Conservation (phyloP, 768 basidiomycete genomes). For the Suillus occidentalis region DNA sequence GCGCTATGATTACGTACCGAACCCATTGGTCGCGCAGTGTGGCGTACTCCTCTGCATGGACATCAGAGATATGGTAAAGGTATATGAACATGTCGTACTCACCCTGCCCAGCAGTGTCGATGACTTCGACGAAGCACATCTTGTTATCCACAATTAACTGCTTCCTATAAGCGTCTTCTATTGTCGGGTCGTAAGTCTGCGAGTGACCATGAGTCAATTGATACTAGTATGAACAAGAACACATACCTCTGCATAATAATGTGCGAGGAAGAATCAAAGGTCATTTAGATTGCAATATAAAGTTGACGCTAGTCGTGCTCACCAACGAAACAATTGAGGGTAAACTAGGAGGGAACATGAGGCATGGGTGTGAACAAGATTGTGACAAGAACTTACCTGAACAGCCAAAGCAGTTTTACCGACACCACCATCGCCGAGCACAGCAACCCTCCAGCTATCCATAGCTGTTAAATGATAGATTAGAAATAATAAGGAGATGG, state of each 20-base stretch:
- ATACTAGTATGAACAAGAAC: slow-evolving; percentile 11
- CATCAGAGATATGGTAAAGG: slow-evolving; percentile 20
- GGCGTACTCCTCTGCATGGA: slow-evolving; percentile 85
- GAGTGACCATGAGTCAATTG: slow-evolving; percentile 11
- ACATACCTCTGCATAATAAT: slow-evolving; percentile 50
- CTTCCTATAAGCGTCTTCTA: slow-evolving; percentile 97
- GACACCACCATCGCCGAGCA: slow-evolving; percentile 95
- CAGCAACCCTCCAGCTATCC: slow-evolving; percentile 95
- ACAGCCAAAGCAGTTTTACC: slow-evolving; percentile 97
- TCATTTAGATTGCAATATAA: slow-evolving; percentile 13
- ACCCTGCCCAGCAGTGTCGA: slow-evolving; percentile 98
- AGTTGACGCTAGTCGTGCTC: slow-evolving; percentile 32
- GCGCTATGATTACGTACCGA: slow-evolving; percentile 55
- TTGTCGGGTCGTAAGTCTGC: slow-evolving; percentile 96
- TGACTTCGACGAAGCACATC: slow-evolving; percentile 95
- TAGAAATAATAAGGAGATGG: slow-evolving; percentile 11
- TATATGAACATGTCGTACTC: slow-evolving; percentile 25
- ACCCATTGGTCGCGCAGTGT: slow-evolving; percentile 98
- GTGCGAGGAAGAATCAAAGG: slow-evolving; percentile 16
- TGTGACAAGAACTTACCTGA: slow-evolving; percentile 57
- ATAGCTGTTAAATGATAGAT: slow-evolving; percentile 44
- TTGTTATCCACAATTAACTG: slow-evolving; percentile 92
- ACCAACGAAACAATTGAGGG: slow-evolving; percentile 96
- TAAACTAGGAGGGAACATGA: slow-evolving; percentile 61
- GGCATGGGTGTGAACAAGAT: slow-evolving; percentile 12